Evolutionary conservation across 192 early-diverging fungal species (phyloP).

Genomic region (Coemansia sp.): DNA sequence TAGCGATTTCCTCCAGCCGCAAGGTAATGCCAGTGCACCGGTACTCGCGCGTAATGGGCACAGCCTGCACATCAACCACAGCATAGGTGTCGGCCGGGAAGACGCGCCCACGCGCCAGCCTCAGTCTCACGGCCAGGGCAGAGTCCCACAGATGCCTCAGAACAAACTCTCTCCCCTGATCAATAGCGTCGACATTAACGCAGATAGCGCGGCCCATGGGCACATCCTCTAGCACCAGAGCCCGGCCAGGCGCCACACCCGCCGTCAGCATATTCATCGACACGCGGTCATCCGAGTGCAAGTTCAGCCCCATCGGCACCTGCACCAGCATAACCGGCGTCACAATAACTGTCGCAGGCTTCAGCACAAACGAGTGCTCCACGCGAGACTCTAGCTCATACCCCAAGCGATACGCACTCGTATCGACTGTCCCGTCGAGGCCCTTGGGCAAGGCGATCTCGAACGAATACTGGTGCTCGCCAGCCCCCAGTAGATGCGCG

Average conservation of each 20-base stretch:
- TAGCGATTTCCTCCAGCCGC: slow-evolving; percentile 42
- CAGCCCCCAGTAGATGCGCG: slow-evolving; percentile 11
- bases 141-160: slow-evolving; percentile 41
- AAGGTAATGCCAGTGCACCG: slow-evolving; percentile 16
- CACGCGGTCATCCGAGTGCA: slow-evolving; percentile 41
- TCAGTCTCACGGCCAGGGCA: slow-evolving; percentile 15
- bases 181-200: slow-evolving; percentile 18
- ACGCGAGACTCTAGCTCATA: slow-evolving; percentile 40
- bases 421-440: slow-evolving; percentile 9
- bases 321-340: slow-evolving; percentile 28
- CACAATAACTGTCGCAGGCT: slow-evolving; percentile 16
- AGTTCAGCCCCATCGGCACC: slow-evolving; percentile 33
- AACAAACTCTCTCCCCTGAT: slow-evolving; percentile 25
- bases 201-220: slow-evolving; percentile 31
- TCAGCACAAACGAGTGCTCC: slow-evolving; percentile 40
- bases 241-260: neutral
- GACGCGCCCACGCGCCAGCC: slow-evolving; percentile 29
- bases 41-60: slow-evolving; percentile 25
- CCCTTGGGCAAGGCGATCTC: slow-evolving; percentile 10
- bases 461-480: slow-evolving; percentile 42
- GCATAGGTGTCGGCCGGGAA: slow-evolving; percentile 15
- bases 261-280: slow-evolving; percentile 15
- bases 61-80: slow-evolving; percentile 24
- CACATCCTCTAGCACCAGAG: slow-evolving; percentile 8
- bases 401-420: slow-evolving; percentile 20